A percentile compares a stretch with the other conserved stretches of the same genome.
Evolutionary conservation across 495 filamentous ascomycete species (phyloP).

Genomic region (Lasiosphaeriaceae sp.): DNA sequence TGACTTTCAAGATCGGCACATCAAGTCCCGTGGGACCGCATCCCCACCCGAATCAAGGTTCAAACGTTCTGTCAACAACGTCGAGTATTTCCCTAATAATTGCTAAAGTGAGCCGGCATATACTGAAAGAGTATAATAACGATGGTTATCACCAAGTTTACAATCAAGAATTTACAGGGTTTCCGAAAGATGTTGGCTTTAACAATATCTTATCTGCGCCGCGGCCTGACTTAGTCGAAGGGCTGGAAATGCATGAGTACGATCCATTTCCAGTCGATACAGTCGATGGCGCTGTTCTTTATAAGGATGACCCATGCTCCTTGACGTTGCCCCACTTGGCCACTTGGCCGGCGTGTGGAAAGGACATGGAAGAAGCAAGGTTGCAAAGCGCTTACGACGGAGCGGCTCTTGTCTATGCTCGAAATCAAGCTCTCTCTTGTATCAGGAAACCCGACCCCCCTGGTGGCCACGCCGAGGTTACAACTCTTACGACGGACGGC

Average conservation of each 20-base stretch:
- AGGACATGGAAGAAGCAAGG: constrained; percentile 22
- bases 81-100: constrained; percentile 19
- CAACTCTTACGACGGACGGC: constrained; percentile 32
- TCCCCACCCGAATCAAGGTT: constrained; percentile 23
- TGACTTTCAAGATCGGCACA: constrained; percentile 14
- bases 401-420: constrained; percentile 28
- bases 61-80: constrained; percentile 14
- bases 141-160: constrained; percentile 13
- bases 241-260: constrained; percentile 19
- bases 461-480: constrained; percentile 24
- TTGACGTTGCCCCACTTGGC: constrained; percentile 27
- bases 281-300: constrained; percentile 17
- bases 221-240: constrained; percentile 29
- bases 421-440: constrained; percentile 26
- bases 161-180: constrained; percentile 24
- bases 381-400: too few relatives aligned
- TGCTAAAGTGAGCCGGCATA: neutral
- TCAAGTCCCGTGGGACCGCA: constrained; percentile 16
- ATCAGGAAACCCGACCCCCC: constrained; percentile 21
- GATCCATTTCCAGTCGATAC: constrained; percentile 26
- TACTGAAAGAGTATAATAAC: constrained; percentile 19
- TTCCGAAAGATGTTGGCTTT: constrained; percentile 27
- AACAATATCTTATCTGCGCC: constrained; percentile 28
- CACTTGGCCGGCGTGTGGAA: constrained; percentile 34
- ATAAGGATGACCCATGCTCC: constrained; percentile 24